A percentile compares a stretch with the other conserved stretches of the same genome.
Conservation (phyloP, 1,284 basidiomycete genomes). For the Albatrellus sp. region DNA sequence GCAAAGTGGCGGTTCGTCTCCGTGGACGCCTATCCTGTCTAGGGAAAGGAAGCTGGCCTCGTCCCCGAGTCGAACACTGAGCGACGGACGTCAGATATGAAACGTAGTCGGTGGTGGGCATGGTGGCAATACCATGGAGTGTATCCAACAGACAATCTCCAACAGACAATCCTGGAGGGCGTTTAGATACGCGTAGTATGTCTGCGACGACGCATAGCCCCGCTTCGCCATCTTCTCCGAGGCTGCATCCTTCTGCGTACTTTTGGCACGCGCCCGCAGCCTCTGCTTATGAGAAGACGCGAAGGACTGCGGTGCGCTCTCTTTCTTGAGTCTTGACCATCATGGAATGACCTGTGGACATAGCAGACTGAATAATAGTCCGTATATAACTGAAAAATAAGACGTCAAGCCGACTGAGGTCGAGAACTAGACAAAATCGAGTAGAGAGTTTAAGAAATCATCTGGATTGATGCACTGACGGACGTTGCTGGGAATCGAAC, state of each 20-base stretch:
- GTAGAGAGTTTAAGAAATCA: too few species aligned
- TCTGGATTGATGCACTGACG: too few species aligned
- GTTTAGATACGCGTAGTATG: constrained; percentile 34
- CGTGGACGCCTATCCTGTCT: constrained; percentile 29
- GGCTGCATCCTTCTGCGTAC: neutral
- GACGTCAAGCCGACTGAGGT: too few species aligned
- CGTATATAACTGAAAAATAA: too few species aligned
- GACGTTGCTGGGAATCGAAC: too few species aligned
- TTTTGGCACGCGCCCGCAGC: too few species aligned
- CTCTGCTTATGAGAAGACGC: too few species aligned
- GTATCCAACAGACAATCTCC: constrained; percentile 32
- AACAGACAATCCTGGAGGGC: constrained; percentile 28
- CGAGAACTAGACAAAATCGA: too few species aligned
- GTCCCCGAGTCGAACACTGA: constrained; percentile 48
- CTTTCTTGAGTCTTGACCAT: too few species aligned
- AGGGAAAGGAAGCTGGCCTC: neutral
- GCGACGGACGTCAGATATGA: neutral
- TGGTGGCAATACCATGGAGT: constrained; percentile 7
- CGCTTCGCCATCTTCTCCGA: constrained; percentile 14
- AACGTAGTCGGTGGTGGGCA: constrained; percentile 1
- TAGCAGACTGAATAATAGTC: too few species aligned
- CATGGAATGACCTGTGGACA: too few species aligned
- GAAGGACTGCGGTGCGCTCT: too few species aligned
- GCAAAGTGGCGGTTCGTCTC: constrained; percentile 37
- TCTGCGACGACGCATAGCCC: constrained; percentile 32